These are phyloP conservation scores for Mycena sp. DNA, from an alignment of 1,284 basidiomycete genomes.

Conservation along the genomic window DNA sequence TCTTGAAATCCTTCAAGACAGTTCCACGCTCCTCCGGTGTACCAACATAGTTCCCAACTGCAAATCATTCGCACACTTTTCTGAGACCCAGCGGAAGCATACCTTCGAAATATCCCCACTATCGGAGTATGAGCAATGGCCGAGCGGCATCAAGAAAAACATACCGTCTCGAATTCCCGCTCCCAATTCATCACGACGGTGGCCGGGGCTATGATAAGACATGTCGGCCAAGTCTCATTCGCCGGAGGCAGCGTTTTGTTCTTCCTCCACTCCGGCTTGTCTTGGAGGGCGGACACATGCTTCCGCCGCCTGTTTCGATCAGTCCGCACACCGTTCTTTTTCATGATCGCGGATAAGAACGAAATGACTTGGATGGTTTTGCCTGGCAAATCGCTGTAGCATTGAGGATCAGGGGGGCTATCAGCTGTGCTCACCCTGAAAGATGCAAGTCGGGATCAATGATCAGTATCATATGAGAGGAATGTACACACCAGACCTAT, in stretches of 20 bases:
- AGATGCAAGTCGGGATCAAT: neutral
- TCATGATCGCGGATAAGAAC: conserved; percentile 88
- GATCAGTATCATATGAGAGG: neutral
- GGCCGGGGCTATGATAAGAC: conserved; percentile 82
- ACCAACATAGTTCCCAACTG: conserved; percentile 70
- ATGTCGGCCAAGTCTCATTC: conserved; percentile 80
- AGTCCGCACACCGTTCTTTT: conserved; percentile 69
- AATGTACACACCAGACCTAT: conserved; percentile 1
- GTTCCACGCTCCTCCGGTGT: conserved; percentile 56
- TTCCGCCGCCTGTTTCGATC: conserved; percentile 71
- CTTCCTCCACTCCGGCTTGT: conserved; percentile 62
- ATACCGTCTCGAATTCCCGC: conserved; percentile 73
- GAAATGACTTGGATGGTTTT: conserved; percentile 92
- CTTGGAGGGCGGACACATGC: conserved; percentile 71
- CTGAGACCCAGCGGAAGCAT: neutral
- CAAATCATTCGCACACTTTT: neutral
- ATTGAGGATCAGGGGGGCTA: neutral
- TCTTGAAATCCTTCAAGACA: conserved; percentile 73
- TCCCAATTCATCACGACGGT: conserved; percentile 86
- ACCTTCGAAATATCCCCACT: conserved; percentile 85
- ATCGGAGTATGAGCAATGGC: neutral
- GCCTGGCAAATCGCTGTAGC: conserved; percentile 47
- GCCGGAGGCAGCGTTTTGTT: conserved; percentile 66
- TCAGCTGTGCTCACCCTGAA: conserved; percentile 11
- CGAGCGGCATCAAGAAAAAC: conserved; percentile 17